Evolutionary conservation across 2,329 filamentous ascomycete species (phyloP), one percentile per base, ranked within the genome.

Genomic region (Aspergillus melleus): DNA sequence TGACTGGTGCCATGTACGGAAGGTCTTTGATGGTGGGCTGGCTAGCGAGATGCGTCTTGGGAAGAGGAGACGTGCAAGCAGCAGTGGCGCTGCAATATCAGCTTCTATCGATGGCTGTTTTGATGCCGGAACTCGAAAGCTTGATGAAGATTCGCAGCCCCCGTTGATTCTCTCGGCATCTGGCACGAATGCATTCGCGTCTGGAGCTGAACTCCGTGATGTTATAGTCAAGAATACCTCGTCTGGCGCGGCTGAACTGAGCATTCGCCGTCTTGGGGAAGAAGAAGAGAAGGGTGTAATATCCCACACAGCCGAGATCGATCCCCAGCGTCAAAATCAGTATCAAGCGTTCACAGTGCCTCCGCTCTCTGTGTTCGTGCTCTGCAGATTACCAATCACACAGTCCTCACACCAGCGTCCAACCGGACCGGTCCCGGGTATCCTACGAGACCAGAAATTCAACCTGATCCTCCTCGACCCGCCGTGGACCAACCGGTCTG

Each of bases 401-500:
- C 55, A 62, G 39, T 53, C 61, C 46, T 30, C 52, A 12, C 49
- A 54, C 39, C 49, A 20, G 44, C 55, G 24, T 30, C 30, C 49
- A 5, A 50, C 59, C 2, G n/a, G 52, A 20, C 66, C 69, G 10
- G 73, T 76, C 20, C 68, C 72, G 0, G 61, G 64, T 5, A 65
- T 76, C 1, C 59, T 67, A 2, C 26, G 44, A 8, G 54, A 57
- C 32, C 60, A 76, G 42, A 77, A 77, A 55, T 88, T 88, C 70
- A 79, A 87, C 66, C 72, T 88, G 24, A 80, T 88, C 46, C 70
- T 88, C 2, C 75, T 88, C 44, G 86, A 89, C 66, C 86, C 86
- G 4, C 86, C 86, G 1, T 89, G 86, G 86, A 80, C 84, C 20
- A 88, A 87, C 65, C 76, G 81, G 24, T 88, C 85, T 11, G 86